Conservation (phyloP, 495 filamentous ascomycete genomes). For the Sabuloglossum arenarium region DNA sequence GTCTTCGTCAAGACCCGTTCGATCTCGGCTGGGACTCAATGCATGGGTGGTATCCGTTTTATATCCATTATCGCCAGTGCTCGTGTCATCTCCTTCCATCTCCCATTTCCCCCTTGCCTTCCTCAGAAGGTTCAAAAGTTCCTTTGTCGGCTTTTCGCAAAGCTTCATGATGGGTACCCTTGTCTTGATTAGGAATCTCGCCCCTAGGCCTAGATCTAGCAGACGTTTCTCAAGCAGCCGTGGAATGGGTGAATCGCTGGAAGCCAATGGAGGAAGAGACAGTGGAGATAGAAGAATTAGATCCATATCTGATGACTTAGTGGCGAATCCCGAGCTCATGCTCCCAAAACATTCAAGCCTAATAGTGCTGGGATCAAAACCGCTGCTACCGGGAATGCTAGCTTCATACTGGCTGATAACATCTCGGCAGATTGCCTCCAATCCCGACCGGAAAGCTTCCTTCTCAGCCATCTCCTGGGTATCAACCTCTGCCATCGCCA, state of each 20-base stretch:
- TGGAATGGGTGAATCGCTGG: slow-evolving; percentile 31
- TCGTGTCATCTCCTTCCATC: slow-evolving; percentile 2
- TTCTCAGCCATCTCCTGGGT: slow-evolving; percentile 34
- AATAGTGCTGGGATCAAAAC: slow-evolving; percentile 30
- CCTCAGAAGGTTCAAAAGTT: slow-evolving; percentile 28
- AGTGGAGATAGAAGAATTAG: slow-evolving; percentile 39
- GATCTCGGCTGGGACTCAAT: not conserved
- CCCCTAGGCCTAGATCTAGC: slow-evolving; percentile 46
- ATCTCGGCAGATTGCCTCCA: slow-evolving; percentile 34
- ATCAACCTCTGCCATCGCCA: slow-evolving; percentile 15
- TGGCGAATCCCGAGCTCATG: slow-evolving; percentile 51
- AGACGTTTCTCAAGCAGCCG: slow-evolving; percentile 44
- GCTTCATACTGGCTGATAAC: slow-evolving; percentile 29
- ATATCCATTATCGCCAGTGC: slow-evolving; percentile 9
- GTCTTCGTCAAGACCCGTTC: not conserved
- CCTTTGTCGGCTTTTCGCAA: slow-evolving; percentile 39
- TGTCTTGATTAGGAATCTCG: slow-evolving; percentile 45
- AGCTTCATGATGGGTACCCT: slow-evolving; percentile 69
- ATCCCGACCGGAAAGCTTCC: slow-evolving; percentile 32
- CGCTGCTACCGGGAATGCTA: slow-evolving; percentile 11
- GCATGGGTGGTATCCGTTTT: not conserved
- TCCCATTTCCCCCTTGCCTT: slow-evolving; percentile 40
- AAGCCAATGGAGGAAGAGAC: slow-evolving; percentile 23
- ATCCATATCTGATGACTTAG: slow-evolving; percentile 56
- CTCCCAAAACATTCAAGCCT: slow-evolving; percentile 51